A percentile compares a stretch with the other conserved stretches of the same genome.
phyloP scores from a whole-genome alignment of 495 filamentous ascomycete species.

The Chaetomium cochliodes region DNA sequence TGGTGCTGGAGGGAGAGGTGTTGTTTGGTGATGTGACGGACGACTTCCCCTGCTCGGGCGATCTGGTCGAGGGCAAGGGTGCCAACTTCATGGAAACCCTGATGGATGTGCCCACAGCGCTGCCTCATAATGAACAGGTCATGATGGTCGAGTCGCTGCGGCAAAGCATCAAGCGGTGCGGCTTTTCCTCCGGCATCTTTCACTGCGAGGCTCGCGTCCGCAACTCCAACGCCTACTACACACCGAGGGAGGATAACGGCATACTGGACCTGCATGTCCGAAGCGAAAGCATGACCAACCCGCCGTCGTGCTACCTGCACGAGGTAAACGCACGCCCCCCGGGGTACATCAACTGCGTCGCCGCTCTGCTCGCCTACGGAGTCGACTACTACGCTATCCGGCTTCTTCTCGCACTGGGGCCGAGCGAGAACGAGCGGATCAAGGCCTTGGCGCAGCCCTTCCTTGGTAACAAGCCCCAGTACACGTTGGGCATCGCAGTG shows the following conservation, averaged over 20 bases:
- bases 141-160: conserved; percentile 23
- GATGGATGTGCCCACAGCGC: conserved; percentile 6
- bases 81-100: conserved; percentile 33
- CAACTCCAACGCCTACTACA: conserved; percentile 21
- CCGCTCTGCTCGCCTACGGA: conserved; percentile 35
- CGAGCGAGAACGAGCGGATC: conserved; percentile 25
- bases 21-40: conserved; percentile 45
- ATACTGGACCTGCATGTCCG: conserved; percentile 21
- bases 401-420: conserved; percentile 32
- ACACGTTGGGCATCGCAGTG: conserved; percentile 23
- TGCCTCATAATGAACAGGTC: conserved; percentile 29
- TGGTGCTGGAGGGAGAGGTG: conserved; percentile 40
- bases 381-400: conserved; percentile 39
- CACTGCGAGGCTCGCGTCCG: conserved; percentile 38
- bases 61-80: conserved; percentile 17
- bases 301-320: conserved; percentile 31
- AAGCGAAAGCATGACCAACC: background rate
- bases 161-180: conserved; percentile 23
- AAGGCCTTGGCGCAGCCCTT: conserved; percentile 33
- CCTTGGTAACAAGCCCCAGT: conserved; percentile 22
- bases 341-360: conserved; percentile 29
- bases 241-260: conserved; percentile 12
- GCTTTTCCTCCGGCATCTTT: conserved; percentile 39
- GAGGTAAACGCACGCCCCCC: conserved; percentile 41
- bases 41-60: conserved; percentile 43